Percentiles rank a stretch among this genome's conserved stretches.
Conservation (phyloP, 371 early-diverging fungal species). For the Lichtheimia ornata region DNA sequence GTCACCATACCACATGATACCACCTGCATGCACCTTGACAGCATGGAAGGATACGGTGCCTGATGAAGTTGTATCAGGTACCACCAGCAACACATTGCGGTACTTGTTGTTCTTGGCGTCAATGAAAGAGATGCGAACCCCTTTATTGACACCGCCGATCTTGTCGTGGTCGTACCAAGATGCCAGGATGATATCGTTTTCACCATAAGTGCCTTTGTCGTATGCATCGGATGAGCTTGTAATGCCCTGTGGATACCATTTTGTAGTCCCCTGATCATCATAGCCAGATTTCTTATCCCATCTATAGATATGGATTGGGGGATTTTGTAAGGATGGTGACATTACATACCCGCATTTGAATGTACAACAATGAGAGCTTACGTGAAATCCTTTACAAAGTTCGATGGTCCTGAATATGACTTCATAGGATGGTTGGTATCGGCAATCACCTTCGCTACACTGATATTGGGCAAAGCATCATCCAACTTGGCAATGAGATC, state of each 20-base stretch:
- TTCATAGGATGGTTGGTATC: conserved; percentile 6
- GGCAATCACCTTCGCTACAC: conserved; percentile 1
- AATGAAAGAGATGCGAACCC: conserved; percentile 14
- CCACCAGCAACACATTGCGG: conserved; percentile 13
- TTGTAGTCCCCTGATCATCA: conserved; percentile 5
- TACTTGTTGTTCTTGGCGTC: conserved; percentile 3
- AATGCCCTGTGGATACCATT: conserved; percentile 17
- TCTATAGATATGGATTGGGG: background rate
- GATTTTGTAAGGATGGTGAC: no score
- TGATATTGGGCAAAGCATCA: conserved; percentile 8
- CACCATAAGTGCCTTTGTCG: conserved; percentile 11
- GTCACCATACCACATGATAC: conserved; percentile 14
- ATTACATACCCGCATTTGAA: background rate
- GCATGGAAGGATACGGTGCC: conserved; percentile 3
- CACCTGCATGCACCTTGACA: conserved; percentile 13
- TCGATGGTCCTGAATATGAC: background rate
- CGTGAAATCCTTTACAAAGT: conserved; percentile 5
- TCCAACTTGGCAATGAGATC: conserved; percentile 7
- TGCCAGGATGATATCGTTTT: conserved; percentile 5
- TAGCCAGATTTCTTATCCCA: conserved; percentile 11
- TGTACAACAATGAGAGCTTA: background rate
- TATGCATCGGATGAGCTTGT: conserved; percentile 14
- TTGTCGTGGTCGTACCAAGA: conserved; percentile 11
- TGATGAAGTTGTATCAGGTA: background rate
- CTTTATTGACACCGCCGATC: conserved; percentile 1